Base-by-base conservation (phyloP, 176 grass and related monocot genomes). In the Calamus simplicifolius region DNA sequence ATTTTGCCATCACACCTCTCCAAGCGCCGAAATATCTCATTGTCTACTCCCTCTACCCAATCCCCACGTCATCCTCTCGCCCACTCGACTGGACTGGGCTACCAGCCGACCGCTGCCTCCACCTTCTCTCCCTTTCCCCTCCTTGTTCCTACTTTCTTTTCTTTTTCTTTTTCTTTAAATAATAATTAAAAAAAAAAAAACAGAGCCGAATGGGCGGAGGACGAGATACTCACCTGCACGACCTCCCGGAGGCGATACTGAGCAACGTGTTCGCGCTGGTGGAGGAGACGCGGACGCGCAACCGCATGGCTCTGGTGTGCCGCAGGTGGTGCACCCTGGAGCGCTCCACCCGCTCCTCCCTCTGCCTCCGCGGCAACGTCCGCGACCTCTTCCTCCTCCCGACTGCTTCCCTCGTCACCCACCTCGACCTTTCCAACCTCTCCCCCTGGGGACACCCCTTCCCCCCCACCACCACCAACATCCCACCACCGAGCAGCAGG, bases 381-480 rank as follows among this genome's bases (percentile, higher is more conserved):
- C 67, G 87, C 17, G 16, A 5, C 15, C 78, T 66, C 69, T 53
- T 73, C 55, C 5, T 85, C 10, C 80, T 79, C 60, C 4, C 62
- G 10, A 77, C 19, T 64, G 19, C 35, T 98, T 98, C 84, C 75
- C 93, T 38, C 19, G 75, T 93, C n/a, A n/a, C 67, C 0, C 72
- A 56, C 10, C 94, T 99, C 79, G 88, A 99, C 76, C 81, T 98
- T 6, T 93, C 94, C 27, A 67, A 81, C 25, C 71, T 83, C 52
- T 98, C 94, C 25, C 94, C 88, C 4, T 98, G 94, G 94, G 94
- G 88, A 7, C 35, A 43, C n/a, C 85, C 82, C 18, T 69, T 75
- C 7, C 68, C 82, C 56, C 72, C 54, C 73, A 75, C 17, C 61
- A 13, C 35, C 35, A 18, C 49, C 25, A 48, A 23, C 16, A 43